Evolutionary conservation across 441 rosid species (phyloP).

Genomic region (Gossypium gossypioides): DNA sequence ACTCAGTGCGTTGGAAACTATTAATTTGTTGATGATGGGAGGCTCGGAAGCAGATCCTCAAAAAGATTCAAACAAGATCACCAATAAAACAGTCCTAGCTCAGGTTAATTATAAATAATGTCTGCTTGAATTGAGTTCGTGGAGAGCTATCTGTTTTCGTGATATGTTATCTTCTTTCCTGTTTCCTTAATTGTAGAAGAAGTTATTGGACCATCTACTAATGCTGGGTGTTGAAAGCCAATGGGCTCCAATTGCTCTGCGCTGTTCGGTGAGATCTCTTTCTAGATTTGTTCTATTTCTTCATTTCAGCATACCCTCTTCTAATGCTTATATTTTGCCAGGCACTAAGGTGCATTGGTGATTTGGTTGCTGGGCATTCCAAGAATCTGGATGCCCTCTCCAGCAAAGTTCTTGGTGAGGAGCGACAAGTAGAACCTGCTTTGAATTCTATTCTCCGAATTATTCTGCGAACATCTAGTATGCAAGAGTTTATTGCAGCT

Average conservation of each 20-base stretch:
- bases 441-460: conserved; percentile 84
- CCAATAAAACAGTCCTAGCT: conserved; percentile 72
- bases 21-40: conserved; percentile 69
- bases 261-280: conserved; percentile 57
- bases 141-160: background rate
- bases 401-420: conserved; percentile 89
- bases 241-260: conserved; percentile 88
- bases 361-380: conserved; percentile 64
- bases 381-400: conserved; percentile 72
- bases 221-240: conserved; percentile 90
- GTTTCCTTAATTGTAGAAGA: conserved; percentile 41
- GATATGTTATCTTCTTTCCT: conserved; percentile 20
- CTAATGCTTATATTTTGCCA: conserved; percentile 24
- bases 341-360: conserved; percentile 84
- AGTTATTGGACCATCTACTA: conserved; percentile 67
- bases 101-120: conserved; percentile 46
- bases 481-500: conserved; percentile 88
- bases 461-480: conserved; percentile 71
- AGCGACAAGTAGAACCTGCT: conserved; percentile 81
- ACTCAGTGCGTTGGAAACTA: conserved; percentile 75
- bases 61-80: conserved; percentile 62
- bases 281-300: conserved; percentile 5
- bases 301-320: conserved; percentile 4
- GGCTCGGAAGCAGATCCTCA: conserved; percentile 57
- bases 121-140: background rate